Evolutionary conservation across 129 eudicot genomes (phyloP).

Genomic region (Sambucus nigra): DNA sequence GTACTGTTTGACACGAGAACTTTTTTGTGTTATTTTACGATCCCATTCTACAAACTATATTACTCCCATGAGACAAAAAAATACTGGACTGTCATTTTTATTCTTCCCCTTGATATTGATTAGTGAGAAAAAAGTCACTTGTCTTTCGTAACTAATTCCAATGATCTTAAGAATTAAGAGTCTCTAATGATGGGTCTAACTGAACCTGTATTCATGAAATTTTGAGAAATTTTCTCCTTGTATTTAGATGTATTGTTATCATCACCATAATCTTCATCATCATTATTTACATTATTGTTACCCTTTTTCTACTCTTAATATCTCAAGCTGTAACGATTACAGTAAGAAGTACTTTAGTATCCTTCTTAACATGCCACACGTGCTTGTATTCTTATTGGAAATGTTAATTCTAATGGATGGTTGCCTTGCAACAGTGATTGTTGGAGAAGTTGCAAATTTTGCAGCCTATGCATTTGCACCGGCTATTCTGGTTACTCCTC

Average conservation of each 20-base stretch:
- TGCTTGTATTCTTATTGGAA: constrained; percentile 1
- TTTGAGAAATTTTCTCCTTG: background rate
- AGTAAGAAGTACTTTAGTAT: too few relatives aligned
- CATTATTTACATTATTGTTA: too few relatives aligned
- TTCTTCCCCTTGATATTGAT: too few relatives aligned
- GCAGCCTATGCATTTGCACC: constrained; percentile 99
- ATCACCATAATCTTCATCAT: too few relatives aligned
- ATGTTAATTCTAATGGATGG: constrained; percentile 21
- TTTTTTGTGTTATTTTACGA: too few relatives aligned
- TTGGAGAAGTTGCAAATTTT: constrained; percentile 94
- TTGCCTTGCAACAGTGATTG: constrained; percentile 65
- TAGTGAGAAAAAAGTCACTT: background rate
- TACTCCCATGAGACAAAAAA: background rate
- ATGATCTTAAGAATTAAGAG: background rate
- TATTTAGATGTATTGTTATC: background rate
- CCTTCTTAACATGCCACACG: too few relatives aligned
- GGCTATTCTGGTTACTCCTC: constrained; percentile 94
- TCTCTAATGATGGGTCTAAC: background rate
- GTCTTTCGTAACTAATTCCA: background rate
- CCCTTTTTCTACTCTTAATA: too few relatives aligned
- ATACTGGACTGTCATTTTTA: too few relatives aligned
- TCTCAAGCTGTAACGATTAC: background rate
- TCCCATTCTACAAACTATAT: background rate
- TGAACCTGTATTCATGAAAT: background rate
- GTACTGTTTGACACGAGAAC: too few relatives aligned